Evolutionary conservation across 768 basidiomycete species (phyloP), one percentile per base, ranked within the genome.

Genomic region (Tricholoma sp.): DNA sequence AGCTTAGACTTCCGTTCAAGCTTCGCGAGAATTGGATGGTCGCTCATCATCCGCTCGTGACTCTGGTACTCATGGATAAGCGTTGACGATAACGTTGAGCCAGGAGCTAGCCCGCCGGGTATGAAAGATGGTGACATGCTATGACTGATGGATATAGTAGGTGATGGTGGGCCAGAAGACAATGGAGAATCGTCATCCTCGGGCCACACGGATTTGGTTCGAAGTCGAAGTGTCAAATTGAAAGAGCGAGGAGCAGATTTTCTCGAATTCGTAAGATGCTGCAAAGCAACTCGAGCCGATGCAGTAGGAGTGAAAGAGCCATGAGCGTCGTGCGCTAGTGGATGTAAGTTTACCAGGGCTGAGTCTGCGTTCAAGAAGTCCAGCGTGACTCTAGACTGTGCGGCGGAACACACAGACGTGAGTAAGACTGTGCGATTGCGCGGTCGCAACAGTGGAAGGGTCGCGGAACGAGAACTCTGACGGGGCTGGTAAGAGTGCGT

Each of bases 1-100:
- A 87, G 67, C 63, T 70, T 80, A 4, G 85, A 87, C 27, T 72
- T 70, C 32, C 67, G 69, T 67, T 87, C 85, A 3, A 84, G 66
- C 3, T 71, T 73, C 12, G 75, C 76, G 1, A 86, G 72, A 22
- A 82, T 74, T 2, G 83, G 79, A 60, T 83, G 69, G 31, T 57
- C 58, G 53, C 34, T 57, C 41, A 27, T 35, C 14, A 19, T 58
- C 27, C 56, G 57, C 18, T 45, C 43, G 55, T 55, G 60, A 29
- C 50, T 27, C 12, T 54, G 37, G 47, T 41, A 41, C 50, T 41
- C 45, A 56, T 58, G 11, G 53, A 31, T 29, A 56, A 68, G 59
- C 9, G 61, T 56, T 12, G 57, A 41, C 41, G 63, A 61, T 27
- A 67, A 67, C 4, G 68, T 64, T 6, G 66, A 50, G 7, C 56